Evolutionary conservation across 345 rosid species (phyloP).

Genomic region (Gossypium mustelinum): DNA sequence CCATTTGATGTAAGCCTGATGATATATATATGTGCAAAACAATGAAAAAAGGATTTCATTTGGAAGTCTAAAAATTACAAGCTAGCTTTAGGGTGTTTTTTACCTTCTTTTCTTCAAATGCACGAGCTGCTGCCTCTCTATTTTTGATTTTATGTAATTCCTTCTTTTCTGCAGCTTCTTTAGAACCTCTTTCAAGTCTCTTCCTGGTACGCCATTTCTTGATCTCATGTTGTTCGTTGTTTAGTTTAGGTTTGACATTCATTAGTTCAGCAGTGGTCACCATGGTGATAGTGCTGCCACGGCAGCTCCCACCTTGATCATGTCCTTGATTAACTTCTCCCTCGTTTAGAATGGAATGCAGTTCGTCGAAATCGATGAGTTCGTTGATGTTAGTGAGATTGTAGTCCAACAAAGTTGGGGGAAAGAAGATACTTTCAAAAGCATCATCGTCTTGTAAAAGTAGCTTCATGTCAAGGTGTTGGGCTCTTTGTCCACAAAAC

Average conservation of each 20-base stretch:
- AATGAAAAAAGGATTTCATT: too few relatives aligned
- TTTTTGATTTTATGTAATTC: background rate
- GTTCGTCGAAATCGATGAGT: background rate
- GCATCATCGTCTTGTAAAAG: background rate
- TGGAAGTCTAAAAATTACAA: background rate
- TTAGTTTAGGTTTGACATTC: background rate
- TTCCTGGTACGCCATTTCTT: background rate
- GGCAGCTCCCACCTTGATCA: background rate
- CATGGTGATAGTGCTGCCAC: background rate
- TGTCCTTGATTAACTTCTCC: background rate
- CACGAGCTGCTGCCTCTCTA: background rate
- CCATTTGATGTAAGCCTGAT: constrained; percentile 1
- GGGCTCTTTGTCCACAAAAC: background rate
- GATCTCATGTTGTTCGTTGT: background rate
- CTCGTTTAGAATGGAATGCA: background rate
- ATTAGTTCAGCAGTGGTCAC: background rate
- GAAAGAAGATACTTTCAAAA: background rate
- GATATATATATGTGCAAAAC: too few relatives aligned
- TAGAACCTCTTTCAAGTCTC: background rate
- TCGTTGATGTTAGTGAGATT: background rate
- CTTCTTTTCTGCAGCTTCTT: background rate
- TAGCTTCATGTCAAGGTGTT: background rate
- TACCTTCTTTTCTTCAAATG: background rate
- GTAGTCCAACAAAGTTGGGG: background rate
- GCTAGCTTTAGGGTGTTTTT: background rate